Conservation (phyloP, 2,329 filamentous ascomycete genomes). For the Botrytis medusae region DNA sequence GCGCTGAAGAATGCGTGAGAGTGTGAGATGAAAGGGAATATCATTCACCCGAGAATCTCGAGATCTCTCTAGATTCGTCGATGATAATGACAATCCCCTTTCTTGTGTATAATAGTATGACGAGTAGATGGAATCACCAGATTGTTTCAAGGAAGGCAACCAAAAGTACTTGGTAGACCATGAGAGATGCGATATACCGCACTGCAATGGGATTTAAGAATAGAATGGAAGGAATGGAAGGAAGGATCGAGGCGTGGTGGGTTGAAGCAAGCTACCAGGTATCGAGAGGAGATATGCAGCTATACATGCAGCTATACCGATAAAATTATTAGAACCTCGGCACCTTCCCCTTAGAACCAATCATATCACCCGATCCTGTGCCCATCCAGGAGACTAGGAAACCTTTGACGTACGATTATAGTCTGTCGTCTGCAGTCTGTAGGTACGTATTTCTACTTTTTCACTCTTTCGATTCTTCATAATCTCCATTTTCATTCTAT, state of each 20-base stretch:
- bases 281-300: background rate
- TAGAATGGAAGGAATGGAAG: background rate
- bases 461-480: background rate
- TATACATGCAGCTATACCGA: background rate
- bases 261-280: background rate
- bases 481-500: background rate
- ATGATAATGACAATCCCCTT: background rate
- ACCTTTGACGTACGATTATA: background rate
- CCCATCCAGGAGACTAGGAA: background rate
- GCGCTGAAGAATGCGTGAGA: slow-evolving; percentile 14
- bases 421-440: background rate
- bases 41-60: background rate
- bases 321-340: background rate
- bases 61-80: background rate
- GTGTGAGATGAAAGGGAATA: slow-evolving; percentile 14
- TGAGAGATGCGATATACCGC: background rate
- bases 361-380: background rate
- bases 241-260: background rate
- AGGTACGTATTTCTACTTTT: background rate
- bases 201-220: background rate
- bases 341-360: background rate
- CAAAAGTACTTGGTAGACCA: background rate
- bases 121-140: background rate
- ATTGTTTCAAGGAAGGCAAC: background rate
- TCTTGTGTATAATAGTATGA: background rate